Evolutionary conservation across 345 rosid species (phyloP), one percentile per base, ranked within the genome.

Genomic region (Viola odorata): DNA sequence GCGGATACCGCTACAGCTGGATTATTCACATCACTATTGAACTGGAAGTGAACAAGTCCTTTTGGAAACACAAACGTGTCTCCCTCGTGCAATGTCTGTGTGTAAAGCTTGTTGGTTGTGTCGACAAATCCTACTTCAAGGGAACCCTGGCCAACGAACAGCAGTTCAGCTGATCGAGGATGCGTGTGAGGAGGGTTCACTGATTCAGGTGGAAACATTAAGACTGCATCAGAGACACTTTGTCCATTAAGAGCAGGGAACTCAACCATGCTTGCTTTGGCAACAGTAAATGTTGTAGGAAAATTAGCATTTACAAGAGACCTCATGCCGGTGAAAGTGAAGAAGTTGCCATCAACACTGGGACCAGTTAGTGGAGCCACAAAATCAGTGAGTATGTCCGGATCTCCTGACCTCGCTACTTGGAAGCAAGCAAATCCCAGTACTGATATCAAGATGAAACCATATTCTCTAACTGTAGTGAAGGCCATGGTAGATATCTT

Each of bases 61-160:
- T 74, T 78, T 0, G 77, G 82, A 55, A 78, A 78, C 12, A 75
- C 53, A 13, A 78, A 78, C 56, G 71, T 41, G 62, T 74, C 82
- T 0, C 68, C 79, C 0, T 38, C 36, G 15, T 77, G 75, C 1
- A 80, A 57, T 2, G 66, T 74, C 44, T 77, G 77, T 7, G 62
- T 66, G 41, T 41, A 74, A 44, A 80, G 77, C 67, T 66, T 77
- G 69, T 77, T 72, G 10, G 74, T 61, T 4, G 81, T 71, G 69
- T 77, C 81, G 0, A 80, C 73, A 13, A 80, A 72, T 3, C 81
- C 84, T 0, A 80, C 84, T 10, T 75, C 57, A 4, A 80, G 78
- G 13, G 41, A 9, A 0, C 84, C 81, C 0, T 61, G 11, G 3
- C 42, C 3, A 1, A 72, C 56, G 48, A 74, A 65, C 9, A 74